A percentile compares a stretch with the other conserved stretches of the same genome.
Conservation (phyloP, 2,329 filamentous ascomycete genomes). For the Blumeriella jaapii region DNA sequence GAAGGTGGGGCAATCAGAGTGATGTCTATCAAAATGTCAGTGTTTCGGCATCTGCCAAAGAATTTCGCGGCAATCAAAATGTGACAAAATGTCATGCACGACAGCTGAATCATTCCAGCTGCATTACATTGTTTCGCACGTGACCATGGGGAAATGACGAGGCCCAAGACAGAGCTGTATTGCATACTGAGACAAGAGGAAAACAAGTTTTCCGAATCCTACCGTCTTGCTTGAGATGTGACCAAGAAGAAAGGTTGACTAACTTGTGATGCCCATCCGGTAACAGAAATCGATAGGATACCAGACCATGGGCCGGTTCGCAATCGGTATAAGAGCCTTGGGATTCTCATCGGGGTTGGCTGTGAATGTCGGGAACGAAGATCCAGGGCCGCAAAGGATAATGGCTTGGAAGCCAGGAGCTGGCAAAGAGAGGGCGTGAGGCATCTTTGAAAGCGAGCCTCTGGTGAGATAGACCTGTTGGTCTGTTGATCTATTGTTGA, state of each 20-base stretch:
- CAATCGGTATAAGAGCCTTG: slow-evolving; percentile 72
- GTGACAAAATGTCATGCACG: slow-evolving; percentile 3
- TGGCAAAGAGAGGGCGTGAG: slow-evolving; percentile 63
- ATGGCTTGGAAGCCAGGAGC: slow-evolving; percentile 70
- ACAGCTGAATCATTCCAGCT: not conserved
- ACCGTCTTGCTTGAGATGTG: no score
- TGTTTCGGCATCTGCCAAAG: not conserved
- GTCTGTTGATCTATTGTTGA: no score
- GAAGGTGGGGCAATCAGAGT: slow-evolving; percentile 53
- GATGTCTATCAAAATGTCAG: slow-evolving; percentile 37
- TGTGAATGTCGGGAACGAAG: slow-evolving; percentile 73
- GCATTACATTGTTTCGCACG: not conserved
- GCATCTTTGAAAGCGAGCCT: no score
- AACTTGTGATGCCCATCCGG: slow-evolving; percentile 65
- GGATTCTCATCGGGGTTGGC: slow-evolving; percentile 69
- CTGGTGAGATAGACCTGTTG: no score
- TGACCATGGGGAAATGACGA: not conserved
- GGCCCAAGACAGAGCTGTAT: slow-evolving; percentile 1
- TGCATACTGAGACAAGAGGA: no score
- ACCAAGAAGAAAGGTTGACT: slow-evolving; percentile 23
- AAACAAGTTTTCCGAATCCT: no score
- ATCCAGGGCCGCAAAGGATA: slow-evolving; percentile 73
- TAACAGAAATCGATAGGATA: slow-evolving; percentile 81
- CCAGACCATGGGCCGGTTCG: slow-evolving; percentile 83
- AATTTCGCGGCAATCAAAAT: not conserved